Conservation (phyloP, 2,329 filamentous ascomycete genomes). For the Emmonsiellopsis sp. region DNA sequence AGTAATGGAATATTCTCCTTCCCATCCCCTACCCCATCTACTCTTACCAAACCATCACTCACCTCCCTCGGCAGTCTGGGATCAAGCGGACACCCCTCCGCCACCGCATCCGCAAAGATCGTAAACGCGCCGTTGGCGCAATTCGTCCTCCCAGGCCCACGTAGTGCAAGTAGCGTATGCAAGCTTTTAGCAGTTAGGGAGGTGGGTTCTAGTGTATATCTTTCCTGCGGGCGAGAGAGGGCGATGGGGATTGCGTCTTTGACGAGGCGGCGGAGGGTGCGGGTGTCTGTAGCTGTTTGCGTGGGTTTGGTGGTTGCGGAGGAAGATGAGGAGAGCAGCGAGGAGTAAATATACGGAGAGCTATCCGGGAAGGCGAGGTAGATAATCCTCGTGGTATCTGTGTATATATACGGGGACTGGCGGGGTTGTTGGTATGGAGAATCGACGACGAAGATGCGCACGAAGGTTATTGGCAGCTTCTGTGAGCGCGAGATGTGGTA, state of each 20-base stretch:
- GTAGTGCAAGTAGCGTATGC: conserved; percentile 56
- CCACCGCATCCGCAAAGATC: conserved; percentile 59
- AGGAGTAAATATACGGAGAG: conserved; percentile 64
- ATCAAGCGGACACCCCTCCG: conserved; percentile 43
- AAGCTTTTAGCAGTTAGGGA: conserved; percentile 63
- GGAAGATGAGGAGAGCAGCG: conserved; percentile 33
- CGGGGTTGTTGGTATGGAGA: conserved; percentile 61
- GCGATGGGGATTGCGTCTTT: conserved; percentile 75
- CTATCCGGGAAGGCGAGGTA: conserved; percentile 77
- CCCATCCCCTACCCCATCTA: not conserved
- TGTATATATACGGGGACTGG: conserved; percentile 28
- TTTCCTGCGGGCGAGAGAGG: conserved; percentile 61
- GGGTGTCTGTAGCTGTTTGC: conserved; percentile 39
- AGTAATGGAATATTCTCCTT: conserved; percentile 13
- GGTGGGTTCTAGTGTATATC: conserved; percentile 60
- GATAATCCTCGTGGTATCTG: conserved; percentile 60
- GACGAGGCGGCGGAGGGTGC: conserved; percentile 60
- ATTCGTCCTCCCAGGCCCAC: conserved; percentile 61
- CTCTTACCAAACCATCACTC: no score
- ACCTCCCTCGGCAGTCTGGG: conserved; percentile 24
- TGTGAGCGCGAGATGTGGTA: conserved; percentile 68
- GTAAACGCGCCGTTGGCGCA: conserved; percentile 69
- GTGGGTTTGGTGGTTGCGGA: not conserved
- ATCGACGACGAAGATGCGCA: conserved; percentile 72
- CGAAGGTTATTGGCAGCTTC: conserved; percentile 53